Conservation (phyloP, 1,284 basidiomycete species). For the Tilletia setariae region DNA sequence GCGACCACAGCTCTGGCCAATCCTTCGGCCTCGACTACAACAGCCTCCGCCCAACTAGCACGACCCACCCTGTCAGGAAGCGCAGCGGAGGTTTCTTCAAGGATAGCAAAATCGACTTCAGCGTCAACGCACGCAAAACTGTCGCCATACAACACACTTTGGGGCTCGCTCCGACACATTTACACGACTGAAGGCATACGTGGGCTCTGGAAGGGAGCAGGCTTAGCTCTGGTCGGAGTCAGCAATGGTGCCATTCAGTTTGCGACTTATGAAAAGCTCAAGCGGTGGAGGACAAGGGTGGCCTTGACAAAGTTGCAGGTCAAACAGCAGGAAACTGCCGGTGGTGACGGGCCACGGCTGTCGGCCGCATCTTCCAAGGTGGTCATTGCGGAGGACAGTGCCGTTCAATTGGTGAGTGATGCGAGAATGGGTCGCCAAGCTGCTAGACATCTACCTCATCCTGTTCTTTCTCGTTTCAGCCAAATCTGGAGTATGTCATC, state of each 20-base stretch:
- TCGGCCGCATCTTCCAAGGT: background rate
- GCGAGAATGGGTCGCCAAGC: too few species aligned
- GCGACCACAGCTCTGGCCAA: background rate
- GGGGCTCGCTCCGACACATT: conserved; percentile 23
- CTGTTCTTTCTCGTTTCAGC: conserved; percentile 60
- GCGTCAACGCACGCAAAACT: background rate
- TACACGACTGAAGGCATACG: conserved; percentile 63
- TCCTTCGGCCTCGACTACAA: background rate
- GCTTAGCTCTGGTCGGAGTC: conserved; percentile 85
- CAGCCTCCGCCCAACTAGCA: conserved; percentile 4
- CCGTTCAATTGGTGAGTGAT: conserved; percentile 25
- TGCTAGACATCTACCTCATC: too few species aligned
- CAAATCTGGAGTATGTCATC: conserved; percentile 83
- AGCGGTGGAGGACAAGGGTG: conserved; percentile 67
- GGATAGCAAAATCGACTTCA: background rate
- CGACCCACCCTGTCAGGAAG: background rate
- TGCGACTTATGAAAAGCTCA: conserved; percentile 93
- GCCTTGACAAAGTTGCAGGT: conserved; percentile 15
- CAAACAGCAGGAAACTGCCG: conserved; percentile 18
- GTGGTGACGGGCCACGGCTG: too few species aligned
- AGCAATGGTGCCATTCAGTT: conserved; percentile 95
- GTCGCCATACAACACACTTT: conserved; percentile 8
- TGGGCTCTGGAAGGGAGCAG: conserved; percentile 83
- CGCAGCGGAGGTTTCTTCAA: background rate
- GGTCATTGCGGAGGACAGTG: conserved; percentile 8